Conservation (phyloP, 2,329 filamentous ascomycete species). For the Aspergillus sp. region DNA sequence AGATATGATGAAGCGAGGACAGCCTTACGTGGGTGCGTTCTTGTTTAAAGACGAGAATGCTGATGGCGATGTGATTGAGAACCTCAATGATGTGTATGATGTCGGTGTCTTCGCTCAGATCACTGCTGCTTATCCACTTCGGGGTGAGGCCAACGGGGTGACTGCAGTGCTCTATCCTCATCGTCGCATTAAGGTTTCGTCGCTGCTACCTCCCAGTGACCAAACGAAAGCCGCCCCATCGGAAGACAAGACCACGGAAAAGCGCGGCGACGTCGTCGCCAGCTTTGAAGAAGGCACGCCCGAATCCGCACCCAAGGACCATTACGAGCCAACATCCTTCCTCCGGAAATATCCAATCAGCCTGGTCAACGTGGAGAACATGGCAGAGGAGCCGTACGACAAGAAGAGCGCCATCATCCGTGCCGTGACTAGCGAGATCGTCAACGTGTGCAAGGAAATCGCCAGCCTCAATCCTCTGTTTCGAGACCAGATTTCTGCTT, state of each 20-base stretch:
- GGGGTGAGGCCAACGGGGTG: slow-evolving; percentile 70
- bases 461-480: slow-evolving; percentile 90
- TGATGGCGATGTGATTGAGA: slow-evolving; percentile 89
- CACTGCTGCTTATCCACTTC: slow-evolving; percentile 85
- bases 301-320: slow-evolving; percentile 47
- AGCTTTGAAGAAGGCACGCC: slow-evolving; percentile 83
- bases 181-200: slow-evolving; percentile 82
- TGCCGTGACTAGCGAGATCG: slow-evolving; percentile 92
- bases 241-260: slow-evolving; percentile 49
- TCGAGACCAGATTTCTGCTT: slow-evolving; percentile 93
- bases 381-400: slow-evolving; percentile 80
- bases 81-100: slow-evolving; percentile 83
- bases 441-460: slow-evolving; percentile 98
- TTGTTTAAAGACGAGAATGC: slow-evolving; percentile 92
- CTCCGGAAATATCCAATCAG: slow-evolving; percentile 86
- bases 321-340: slow-evolving; percentile 85
- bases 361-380: slow-evolving; percentile 89
- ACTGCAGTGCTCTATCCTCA: slow-evolving; percentile 96
- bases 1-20: slow-evolving; percentile 92
- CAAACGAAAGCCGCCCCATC: slow-evolving; percentile 22
- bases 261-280: slow-evolving; percentile 88
- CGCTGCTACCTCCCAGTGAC: slow-evolving; percentile 61
- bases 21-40: slow-evolving; percentile 95
- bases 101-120: slow-evolving; percentile 97
- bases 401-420: slow-evolving; percentile 82